Percentiles rank a stretch among this genome's conserved stretches.
phyloP scores from a whole-genome alignment of 441 rosid genomes.

The Croton setiger region DNA sequence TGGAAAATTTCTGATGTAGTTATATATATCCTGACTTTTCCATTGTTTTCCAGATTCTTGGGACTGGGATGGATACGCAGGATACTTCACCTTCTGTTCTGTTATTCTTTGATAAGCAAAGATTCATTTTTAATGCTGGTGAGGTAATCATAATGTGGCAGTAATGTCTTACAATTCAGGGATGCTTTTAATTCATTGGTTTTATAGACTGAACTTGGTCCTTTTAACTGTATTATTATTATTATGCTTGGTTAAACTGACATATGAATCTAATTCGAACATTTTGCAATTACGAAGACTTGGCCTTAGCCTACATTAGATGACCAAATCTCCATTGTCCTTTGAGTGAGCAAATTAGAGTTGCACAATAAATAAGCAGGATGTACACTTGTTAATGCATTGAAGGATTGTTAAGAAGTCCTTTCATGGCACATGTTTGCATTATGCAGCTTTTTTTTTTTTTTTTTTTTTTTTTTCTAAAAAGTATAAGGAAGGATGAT shows the following conservation, averaged over 20 bases:
- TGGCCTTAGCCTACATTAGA: no score
- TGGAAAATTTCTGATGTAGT: neutral
- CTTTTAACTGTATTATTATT: neutral
- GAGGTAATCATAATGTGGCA: constrained; percentile 48
- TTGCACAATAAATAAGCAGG: neutral
- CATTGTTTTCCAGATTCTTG: constrained; percentile 54
- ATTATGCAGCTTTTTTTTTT: neutral
- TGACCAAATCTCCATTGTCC: neutral
- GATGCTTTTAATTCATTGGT: neutral
- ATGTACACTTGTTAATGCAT: neutral
- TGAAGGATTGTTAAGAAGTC: neutral
- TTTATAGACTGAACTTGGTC: neutral
- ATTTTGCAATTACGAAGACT: neutral
- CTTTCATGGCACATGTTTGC: neutral
- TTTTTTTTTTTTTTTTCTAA: no score
- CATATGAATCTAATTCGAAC: neutral
- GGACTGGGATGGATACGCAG: constrained; percentile 97
- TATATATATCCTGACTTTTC: constrained; percentile 10
- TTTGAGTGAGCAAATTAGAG: neutral
- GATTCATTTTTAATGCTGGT: constrained; percentile 93
- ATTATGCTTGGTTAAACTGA: neutral
- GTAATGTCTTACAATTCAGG: neutral
- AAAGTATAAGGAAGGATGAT: neutral
- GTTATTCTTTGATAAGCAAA: constrained; percentile 88
- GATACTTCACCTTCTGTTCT: constrained; percentile 88